phyloP scores from a whole-genome alignment of 345 rosid species.

The Erucastrum elatum region DNA sequence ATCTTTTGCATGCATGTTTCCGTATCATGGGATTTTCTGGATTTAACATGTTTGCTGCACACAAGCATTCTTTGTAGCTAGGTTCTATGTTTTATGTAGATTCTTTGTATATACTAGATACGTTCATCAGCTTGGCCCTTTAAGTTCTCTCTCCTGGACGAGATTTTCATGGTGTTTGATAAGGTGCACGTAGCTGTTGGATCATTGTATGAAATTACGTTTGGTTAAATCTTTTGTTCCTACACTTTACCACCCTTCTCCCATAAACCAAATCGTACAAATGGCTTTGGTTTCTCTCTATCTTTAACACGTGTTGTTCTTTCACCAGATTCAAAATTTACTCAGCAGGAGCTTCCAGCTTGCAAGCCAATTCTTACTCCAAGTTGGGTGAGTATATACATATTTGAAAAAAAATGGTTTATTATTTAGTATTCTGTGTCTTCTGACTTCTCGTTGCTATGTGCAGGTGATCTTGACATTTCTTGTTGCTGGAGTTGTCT shows the following conservation, averaged over 20 bases:
- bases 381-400: slow-evolving; percentile 60
- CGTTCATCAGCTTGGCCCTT: neutral
- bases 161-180: neutral
- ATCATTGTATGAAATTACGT: neutral
- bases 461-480: slow-evolving; percentile 80
- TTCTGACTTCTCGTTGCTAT: neutral
- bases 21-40: neutral
- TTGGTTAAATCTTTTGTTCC: neutral
- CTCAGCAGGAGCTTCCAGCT: slow-evolving; percentile 98
- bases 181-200: neutral
- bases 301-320: neutral
- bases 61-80: neutral
- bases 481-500: slow-evolving; percentile 75
- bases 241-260: neutral
- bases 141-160: neutral
- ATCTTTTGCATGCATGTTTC: neutral
- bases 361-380: slow-evolving; percentile 99
- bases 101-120: slow-evolving; percentile 4
- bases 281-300: neutral
- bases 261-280: neutral
- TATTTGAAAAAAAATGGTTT: neutral
- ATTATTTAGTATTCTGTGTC: neutral
- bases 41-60: neutral
- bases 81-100: slow-evolving; percentile 13
- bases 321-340: slow-evolving; percentile 79